These are phyloP conservation scores for Ambrosia trifida DNA, from an alignment of 129 eudicot genomes.

Conservation along the genomic window DNA sequence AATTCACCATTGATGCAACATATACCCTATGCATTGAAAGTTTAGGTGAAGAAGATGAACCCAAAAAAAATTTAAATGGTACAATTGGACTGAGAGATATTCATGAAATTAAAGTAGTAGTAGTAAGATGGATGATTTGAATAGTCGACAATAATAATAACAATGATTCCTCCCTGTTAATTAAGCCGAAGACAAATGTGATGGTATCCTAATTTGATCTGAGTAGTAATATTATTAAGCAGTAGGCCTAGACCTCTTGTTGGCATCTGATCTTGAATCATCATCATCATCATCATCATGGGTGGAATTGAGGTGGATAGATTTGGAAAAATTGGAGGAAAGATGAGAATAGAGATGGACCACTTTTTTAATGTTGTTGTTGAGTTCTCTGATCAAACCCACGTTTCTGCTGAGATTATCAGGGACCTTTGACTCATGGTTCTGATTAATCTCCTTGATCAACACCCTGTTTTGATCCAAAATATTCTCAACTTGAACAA, in stretches of 20 bases:
- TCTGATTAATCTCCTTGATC: constrained; percentile 84
- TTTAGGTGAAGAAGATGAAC: neutral
- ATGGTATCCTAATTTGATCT: too few species aligned
- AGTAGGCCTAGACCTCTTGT: constrained; percentile 64
- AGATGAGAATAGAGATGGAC: constrained; percentile 81
- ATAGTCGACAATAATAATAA: constrained; percentile 1
- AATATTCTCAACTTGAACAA: constrained; percentile 82
- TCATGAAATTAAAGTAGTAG: constrained; percentile 30
- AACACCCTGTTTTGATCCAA: constrained; percentile 81
- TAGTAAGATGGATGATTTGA: constrained; percentile 17
- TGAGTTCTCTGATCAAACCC: constrained; percentile 75
- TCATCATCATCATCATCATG: constrained; percentile 44
- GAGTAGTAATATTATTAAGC: neutral
- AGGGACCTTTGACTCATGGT: constrained; percentile 83
- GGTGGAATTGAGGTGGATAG: constrained; percentile 58
- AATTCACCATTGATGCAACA: neutral
- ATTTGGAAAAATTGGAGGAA: constrained; percentile 57
- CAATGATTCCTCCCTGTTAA: too few species aligned
- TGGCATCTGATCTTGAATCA: constrained; percentile 71
- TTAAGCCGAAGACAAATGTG: too few species aligned
- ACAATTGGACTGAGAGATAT: constrained; percentile 30
- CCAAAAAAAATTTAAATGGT: too few species aligned
- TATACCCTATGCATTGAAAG: constrained; percentile 9
- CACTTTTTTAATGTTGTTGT: constrained; percentile 81
- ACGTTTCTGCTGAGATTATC: constrained; percentile 80